Evolutionary conservation across 345 rosid genomes (phyloP).

Genomic region (Pseudoturritis turrita): DNA sequence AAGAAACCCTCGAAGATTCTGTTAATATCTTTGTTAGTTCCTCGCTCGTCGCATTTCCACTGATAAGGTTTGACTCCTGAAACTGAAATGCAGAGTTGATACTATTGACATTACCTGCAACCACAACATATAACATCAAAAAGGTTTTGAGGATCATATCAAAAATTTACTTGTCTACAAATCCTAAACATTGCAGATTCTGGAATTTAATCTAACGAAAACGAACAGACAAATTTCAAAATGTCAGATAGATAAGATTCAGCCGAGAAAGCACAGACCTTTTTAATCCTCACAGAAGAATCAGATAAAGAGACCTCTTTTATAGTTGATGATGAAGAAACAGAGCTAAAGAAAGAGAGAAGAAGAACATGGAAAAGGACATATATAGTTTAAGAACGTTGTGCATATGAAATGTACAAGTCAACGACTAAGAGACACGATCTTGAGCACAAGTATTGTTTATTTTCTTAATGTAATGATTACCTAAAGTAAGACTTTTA

Average conservation of each 20-base stretch:
- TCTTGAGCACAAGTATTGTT: background rate
- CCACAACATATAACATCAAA: constrained; percentile 6
- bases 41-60: constrained; percentile 35
- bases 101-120: constrained; percentile 49
- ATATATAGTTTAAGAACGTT: background rate
- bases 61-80: constrained; percentile 45
- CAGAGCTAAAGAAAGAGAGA: constrained; percentile 14
- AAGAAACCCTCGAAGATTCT: constrained; percentile 73
- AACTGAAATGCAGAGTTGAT: constrained; percentile 31
- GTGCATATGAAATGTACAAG: constrained; percentile 7
- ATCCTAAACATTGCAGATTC: background rate
- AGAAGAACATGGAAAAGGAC: constrained; percentile 12
- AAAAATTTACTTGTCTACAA: background rate
- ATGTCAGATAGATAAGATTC: too few relatives aligned
- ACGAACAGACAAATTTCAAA: too few relatives aligned
- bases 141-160: background rate
- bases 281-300: constrained; percentile 1
- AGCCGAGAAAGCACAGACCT: too few relatives aligned
- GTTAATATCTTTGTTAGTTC: constrained; percentile 56
- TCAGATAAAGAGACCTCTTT: background rate
- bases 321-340: constrained; percentile 9
- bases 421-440: constrained; percentile 30
- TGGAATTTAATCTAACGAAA: too few relatives aligned
- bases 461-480: background rate
- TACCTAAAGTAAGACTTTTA: constrained; percentile 66